Conservation (phyloP, 2,329 filamentous ascomycete genomes). For the Aspergillus terreus region DNA sequence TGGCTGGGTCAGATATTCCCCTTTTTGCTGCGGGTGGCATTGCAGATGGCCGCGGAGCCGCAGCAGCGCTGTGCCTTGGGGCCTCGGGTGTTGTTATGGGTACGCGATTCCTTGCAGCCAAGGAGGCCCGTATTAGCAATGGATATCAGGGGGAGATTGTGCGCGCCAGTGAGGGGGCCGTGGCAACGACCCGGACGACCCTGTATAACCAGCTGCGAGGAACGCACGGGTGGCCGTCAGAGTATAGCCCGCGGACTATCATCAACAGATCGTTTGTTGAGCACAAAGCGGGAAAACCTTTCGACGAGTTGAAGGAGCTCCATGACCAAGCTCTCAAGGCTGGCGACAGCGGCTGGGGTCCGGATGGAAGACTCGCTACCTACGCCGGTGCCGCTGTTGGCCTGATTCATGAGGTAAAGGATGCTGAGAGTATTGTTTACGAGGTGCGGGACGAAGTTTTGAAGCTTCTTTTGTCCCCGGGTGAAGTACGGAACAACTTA, state of each 20-base stretch:
- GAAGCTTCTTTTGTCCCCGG: background rate
- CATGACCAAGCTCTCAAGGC: constrained; percentile 40
- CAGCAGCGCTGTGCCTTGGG: constrained; percentile 50
- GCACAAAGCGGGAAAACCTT: constrained; percentile 37
- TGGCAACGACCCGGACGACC: constrained; percentile 48
- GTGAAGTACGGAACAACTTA: too few relatives aligned
- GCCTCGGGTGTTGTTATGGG: constrained; percentile 59
- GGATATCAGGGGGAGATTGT: constrained; percentile 54
- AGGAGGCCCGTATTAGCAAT: constrained; percentile 48
- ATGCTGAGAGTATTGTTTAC: constrained; percentile 39
- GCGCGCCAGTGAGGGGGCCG: constrained; percentile 50
- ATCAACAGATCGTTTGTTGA: constrained; percentile 54
- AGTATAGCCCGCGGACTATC: constrained; percentile 58
- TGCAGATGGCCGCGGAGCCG: constrained; percentile 49
- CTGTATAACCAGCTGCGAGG: constrained; percentile 56
- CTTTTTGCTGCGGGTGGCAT: constrained; percentile 54
- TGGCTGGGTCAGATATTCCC: constrained; percentile 36
- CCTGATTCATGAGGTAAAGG: constrained; percentile 39
- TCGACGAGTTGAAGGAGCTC: constrained; percentile 44
- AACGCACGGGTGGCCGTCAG: constrained; percentile 57
- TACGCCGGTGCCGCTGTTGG: constrained; percentile 50
- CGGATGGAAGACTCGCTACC: constrained; percentile 47
- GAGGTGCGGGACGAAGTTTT: constrained; percentile 6
- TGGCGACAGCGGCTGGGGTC: constrained; percentile 48
- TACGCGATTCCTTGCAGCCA: constrained; percentile 58